A percentile compares a stretch with the other conserved stretches of the same genome.
Conservation (phyloP, 2,329 filamentous ascomycete species). For the Fusarium siculi region DNA sequence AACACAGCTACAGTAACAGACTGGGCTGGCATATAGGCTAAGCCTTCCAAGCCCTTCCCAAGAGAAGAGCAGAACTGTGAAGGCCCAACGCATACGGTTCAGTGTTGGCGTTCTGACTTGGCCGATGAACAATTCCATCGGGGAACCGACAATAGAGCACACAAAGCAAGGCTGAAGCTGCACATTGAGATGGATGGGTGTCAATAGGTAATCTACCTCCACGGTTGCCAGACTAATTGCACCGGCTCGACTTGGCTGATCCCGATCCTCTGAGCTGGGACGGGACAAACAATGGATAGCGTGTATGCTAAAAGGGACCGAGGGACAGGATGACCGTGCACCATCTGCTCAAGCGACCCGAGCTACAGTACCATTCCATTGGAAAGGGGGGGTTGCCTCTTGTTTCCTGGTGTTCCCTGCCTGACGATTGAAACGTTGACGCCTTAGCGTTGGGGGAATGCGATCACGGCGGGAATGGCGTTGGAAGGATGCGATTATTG, state of each 20-base stretch:
- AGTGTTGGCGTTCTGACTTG: not conserved
- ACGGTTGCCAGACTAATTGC: not conserved
- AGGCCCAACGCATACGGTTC: not conserved
- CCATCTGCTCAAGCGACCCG: not conserved
- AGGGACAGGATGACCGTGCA: slow-evolving; percentile 3
- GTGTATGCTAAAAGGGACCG: not conserved
- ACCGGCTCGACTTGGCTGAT: slow-evolving; percentile 17
- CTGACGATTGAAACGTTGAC: slow-evolving; percentile 25
- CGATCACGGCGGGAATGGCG: slow-evolving; percentile 28
- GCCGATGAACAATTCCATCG: not conserved
- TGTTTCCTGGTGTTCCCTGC: not conserved
- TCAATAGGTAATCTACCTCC: not conserved
- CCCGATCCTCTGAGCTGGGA: slow-evolving; percentile 29
- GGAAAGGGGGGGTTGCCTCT: slow-evolving; percentile 20
- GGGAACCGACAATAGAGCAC: not conserved
- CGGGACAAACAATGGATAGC: not conserved
- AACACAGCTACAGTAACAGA: not conserved
- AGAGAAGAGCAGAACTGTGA: not conserved
- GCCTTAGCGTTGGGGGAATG: slow-evolving; percentile 16
- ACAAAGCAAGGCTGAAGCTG: not conserved
- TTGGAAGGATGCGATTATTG: slow-evolving; percentile 2
- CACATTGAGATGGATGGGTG: not conserved
- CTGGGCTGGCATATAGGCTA: not conserved
- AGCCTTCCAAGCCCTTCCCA: not conserved
- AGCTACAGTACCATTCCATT: slow-evolving; percentile 29